Percentiles rank a stretch among this genome's conserved stretches.
Conservation (phyloP, 1,284 basidiomycete species). For the Mycena citricolor region DNA sequence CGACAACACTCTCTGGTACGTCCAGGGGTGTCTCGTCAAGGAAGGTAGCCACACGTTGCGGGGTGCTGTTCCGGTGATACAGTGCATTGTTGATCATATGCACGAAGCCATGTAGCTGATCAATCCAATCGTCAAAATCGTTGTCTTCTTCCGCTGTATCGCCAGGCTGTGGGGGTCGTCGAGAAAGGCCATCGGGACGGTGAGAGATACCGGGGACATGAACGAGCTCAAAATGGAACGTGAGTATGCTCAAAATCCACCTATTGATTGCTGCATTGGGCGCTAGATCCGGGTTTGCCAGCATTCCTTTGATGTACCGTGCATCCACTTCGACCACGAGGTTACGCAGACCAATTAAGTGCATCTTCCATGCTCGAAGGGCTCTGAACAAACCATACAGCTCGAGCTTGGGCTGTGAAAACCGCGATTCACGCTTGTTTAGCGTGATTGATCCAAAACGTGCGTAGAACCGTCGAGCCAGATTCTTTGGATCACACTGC, state of each 20-base stretch:
- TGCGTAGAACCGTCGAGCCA: too few species aligned
- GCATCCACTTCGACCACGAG: too few species aligned
- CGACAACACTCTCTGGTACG: slow-evolving; percentile 19
- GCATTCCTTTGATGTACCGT: too few species aligned
- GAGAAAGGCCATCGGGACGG: slow-evolving; percentile 13
- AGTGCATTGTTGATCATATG: slow-evolving; percentile 3
- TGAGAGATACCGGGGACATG: slow-evolving; percentile 9
- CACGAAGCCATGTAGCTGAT: slow-evolving; percentile 15
- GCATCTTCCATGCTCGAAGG: too few species aligned
- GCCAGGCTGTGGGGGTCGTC: slow-evolving; percentile 6
- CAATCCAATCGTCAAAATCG: slow-evolving; percentile 10
- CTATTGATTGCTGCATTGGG: slow-evolving; percentile 13
- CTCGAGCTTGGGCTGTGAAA: too few species aligned
- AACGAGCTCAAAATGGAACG: slow-evolving; percentile 7
- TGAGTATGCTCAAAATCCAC: slow-evolving; percentile 10
- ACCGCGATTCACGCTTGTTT: too few species aligned
- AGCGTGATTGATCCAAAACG: too few species aligned
- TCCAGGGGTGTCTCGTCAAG: not conserved
- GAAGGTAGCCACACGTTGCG: not conserved
- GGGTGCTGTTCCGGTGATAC: not conserved
- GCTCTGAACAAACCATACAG: too few species aligned
- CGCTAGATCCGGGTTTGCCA: too few species aligned
- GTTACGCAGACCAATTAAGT: too few species aligned
- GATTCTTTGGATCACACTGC: too few species aligned
- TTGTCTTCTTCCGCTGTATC: slow-evolving; percentile 13